Percentiles rank a stretch among this genome's conserved stretches.
Conservation (phyloP, 495 filamentous ascomycete species). For the Aspergillus olivimuriae region DNA sequence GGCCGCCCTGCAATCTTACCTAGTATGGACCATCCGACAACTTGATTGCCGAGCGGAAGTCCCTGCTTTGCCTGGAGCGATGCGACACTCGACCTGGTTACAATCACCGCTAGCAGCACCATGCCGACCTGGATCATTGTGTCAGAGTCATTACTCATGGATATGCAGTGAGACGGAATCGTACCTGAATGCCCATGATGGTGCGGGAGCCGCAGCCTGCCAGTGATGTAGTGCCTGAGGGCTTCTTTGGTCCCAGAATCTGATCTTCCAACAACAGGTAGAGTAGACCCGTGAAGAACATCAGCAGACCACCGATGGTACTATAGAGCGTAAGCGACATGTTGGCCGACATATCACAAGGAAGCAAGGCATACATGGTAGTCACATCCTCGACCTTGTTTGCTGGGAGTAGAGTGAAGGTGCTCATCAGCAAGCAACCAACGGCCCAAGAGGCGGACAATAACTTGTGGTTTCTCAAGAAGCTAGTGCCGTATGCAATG, state of each 20-base stretch:
- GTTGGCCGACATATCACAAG: not conserved
- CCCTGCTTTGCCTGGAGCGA: conserved; percentile 83
- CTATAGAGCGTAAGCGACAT: conserved; percentile 39
- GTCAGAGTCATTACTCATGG: not conserved
- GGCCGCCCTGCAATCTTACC: conserved; percentile 42
- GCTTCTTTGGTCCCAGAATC: conserved; percentile 38
- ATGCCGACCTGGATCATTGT: conserved; percentile 57
- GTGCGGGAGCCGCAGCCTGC: conserved; percentile 40
- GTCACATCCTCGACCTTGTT: conserved; percentile 73
- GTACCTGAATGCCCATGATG: conserved; percentile 53
- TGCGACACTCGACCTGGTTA: conserved; percentile 74
- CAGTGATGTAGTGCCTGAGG: conserved; percentile 15
- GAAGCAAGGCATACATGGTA: conserved; percentile 54
- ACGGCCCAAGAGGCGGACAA: conserved; percentile 69
- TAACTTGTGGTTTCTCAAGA: conserved; percentile 55
- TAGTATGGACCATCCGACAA: conserved; percentile 79
- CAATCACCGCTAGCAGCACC: conserved; percentile 71
- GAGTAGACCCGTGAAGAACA: conserved; percentile 69
- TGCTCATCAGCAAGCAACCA: conserved; percentile 76
- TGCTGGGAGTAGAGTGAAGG: conserved; percentile 83
- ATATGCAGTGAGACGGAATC: not conserved
- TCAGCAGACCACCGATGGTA: conserved; percentile 67
- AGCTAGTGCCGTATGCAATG: conserved; percentile 60
- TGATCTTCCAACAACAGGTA: conserved; percentile 80
- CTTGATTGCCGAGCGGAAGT: conserved; percentile 83